Base-by-base conservation (phyloP, 2,329 filamentous ascomycete genomes). In the Xylaria polymorpha region DNA sequence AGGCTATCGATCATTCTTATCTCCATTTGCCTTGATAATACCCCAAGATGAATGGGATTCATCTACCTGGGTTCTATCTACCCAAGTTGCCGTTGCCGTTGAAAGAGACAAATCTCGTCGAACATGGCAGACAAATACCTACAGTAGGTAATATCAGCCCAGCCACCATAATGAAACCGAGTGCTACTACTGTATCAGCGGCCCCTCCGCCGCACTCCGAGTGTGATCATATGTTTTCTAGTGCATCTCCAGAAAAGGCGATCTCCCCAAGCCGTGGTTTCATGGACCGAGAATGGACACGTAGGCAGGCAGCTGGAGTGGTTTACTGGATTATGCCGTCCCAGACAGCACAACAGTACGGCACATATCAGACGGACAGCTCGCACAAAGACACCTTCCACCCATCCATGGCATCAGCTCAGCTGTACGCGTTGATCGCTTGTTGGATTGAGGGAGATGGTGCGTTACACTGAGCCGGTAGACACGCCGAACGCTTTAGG, bases 381-480 rank as follows among this genome's bases (percentile, higher is more conserved):
- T 66, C 63, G 58, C 67, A 61, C 62, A 61, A 55, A 62, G 41
- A 61, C 62, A 66, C 62, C 51, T 18, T 44, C 41, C 41, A 44
- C 41, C 41, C 41, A 44, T n/a, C 29, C 32, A 22, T 48, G 18
- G 44, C 32, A 58, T 71, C 69, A 66, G 62, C 66, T 69, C 66
- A 66, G 66, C 69, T 71, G 68, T 68, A 62, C 58, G 63, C 60
- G 66, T 69, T 63, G 66, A 59, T 66, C 69, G 69, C 62, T 66
- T 37, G 58, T 67, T 39, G 66, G 29, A 61, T 51, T 57, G 67
- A 44, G 58, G 43, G 44, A 32, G 25, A 20, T 64, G 61, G 64
- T 72, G 71, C 66, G 71, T 72, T 67, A 62, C 68, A 72, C 68
- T 69, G 67, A 67, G 64, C 67, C 66, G 68, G 71, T 66, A 70